phyloP scores from a whole-genome alignment of 169 alveolate species.

The Amoebophrya sp. region DNA sequence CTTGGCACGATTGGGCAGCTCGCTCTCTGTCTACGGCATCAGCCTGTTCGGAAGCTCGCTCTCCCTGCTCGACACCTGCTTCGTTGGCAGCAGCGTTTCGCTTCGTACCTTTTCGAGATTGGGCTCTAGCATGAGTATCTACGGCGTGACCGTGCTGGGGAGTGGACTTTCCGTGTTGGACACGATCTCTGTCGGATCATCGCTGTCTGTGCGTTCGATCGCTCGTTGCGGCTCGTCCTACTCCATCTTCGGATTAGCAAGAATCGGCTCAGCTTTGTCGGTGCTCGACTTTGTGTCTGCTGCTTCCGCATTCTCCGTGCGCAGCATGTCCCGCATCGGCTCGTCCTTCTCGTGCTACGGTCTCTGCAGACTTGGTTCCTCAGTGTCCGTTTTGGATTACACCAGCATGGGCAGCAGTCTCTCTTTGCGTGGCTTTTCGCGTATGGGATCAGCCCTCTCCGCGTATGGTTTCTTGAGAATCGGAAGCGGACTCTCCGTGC shows the following conservation, averaged over 20 bases:
- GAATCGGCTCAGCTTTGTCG: not conserved
- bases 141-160: conserved; percentile 23
- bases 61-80: not conserved
- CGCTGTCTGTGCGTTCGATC: conserved; percentile 22
- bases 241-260: conserved; percentile 41
- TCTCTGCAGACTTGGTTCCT: not conserved
- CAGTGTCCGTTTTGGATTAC: conserved; percentile 15
- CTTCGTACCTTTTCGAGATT: not conserved
- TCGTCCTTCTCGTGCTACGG: conserved; percentile 8
- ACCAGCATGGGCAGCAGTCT: not conserved
- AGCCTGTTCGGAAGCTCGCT: not conserved
- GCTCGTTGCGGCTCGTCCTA: conserved; percentile 30
- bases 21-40: conserved; percentile 20
- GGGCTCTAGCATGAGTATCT: not conserved
- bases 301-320: not conserved
- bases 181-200: conserved; percentile 29
- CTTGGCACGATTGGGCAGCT: not conserved
- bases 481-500: not conserved
- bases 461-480: not conserved
- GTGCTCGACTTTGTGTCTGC: not conserved
- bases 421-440: not conserved
- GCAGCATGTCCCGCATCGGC: conserved; percentile 5
- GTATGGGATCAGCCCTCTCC: conserved; percentile 22
- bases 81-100: not conserved
- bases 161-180: conserved; percentile 1